Conservation (phyloP, 331 rosid genomes). For the Arachis monticola region DNA sequence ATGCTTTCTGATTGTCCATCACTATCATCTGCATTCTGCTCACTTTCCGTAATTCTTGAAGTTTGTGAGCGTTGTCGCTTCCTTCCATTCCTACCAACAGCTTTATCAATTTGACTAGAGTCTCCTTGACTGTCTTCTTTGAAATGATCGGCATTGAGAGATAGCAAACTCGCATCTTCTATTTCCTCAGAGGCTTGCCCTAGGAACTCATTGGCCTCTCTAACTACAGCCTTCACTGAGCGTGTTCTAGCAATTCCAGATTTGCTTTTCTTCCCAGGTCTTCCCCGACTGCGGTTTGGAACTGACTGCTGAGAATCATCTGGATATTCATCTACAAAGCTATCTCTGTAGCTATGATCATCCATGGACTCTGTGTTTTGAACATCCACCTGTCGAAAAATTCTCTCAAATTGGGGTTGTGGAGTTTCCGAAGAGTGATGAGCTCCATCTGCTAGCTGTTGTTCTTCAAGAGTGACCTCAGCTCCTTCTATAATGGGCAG, state of each 20-base stretch:
- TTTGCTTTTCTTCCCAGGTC: constrained; percentile 51
- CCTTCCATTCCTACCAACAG: constrained; percentile 48
- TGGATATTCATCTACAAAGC: constrained; percentile 59
- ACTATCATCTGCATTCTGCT: constrained; percentile 64
- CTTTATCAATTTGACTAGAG: constrained; percentile 50
- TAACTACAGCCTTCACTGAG: constrained; percentile 75
- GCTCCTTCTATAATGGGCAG: constrained; percentile 43
- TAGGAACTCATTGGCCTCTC: constrained; percentile 73
- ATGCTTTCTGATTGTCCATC: constrained; percentile 75
- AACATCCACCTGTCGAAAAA: constrained; percentile 45
- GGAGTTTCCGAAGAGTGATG: constrained; percentile 42
- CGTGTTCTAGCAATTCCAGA: constrained; percentile 69
- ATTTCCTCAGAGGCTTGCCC: constrained; percentile 58
- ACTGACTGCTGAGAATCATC: constrained; percentile 81
- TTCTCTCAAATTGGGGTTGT: constrained; percentile 43
- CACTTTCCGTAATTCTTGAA: constrained; percentile 59
- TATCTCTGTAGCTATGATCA: constrained; percentile 57
- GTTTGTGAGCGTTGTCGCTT: constrained; percentile 60
- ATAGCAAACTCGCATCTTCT: constrained; percentile 47
- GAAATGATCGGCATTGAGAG: constrained; percentile 42
- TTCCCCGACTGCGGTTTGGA: constrained; percentile 48
- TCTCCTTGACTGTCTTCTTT: constrained; percentile 60
- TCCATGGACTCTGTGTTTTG: constrained; percentile 52
- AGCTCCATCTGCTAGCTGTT: constrained; percentile 44
- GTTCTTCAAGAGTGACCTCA: constrained; percentile 44